Conservation (phyloP, 2,329 filamentous ascomycete species). For the Cercospora sp. region DNA sequence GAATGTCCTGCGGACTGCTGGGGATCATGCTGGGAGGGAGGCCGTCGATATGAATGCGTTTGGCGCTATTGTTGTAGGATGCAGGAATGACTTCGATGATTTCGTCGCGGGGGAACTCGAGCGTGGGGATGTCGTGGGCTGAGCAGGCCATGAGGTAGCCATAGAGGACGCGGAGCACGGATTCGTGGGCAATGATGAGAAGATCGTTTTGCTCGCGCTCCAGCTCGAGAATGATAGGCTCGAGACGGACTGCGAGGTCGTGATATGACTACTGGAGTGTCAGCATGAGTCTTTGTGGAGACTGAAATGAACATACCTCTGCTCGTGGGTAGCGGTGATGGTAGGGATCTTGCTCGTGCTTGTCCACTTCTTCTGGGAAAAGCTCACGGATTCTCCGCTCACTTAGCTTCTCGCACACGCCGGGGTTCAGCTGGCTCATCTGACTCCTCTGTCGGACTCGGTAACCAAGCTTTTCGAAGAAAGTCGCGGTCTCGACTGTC, state of each 20-base stretch:
- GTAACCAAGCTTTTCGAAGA: conserved; percentile 76
- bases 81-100: conserved; percentile 99
- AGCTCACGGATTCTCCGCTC: conserved; percentile 76
- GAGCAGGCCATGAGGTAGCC: conserved; percentile 99
- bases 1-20: conserved; percentile 75
- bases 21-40: conserved; percentile 68
- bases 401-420: conserved; percentile 90
- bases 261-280: conserved; percentile 75
- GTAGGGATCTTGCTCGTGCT: conserved; percentile 93
- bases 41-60: conserved; percentile 79
- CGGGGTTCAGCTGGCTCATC: conserved; percentile 96
- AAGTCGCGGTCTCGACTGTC: conserved; percentile 85
- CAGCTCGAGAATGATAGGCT: conserved; percentile 95
- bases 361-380: conserved; percentile 87
- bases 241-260: conserved; percentile 93
- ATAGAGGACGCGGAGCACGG: conserved; percentile 93
- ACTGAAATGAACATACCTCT: conserved; percentile 62
- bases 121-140: conserved; percentile 86
- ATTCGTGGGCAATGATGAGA: conserved; percentile 97
- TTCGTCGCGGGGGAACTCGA: conserved; percentile 92
- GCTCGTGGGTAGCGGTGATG: conserved; percentile 94
- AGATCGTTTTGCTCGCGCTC: conserved; percentile 96
- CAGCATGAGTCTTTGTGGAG: neutral
- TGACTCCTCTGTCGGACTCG: conserved; percentile 89
- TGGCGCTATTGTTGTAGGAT: conserved; percentile 94